Evolutionary conservation across 495 filamentous ascomycete genomes (phyloP), one percentile per base, ranked within the genome.

Genomic region (Neurospora sp.): DNA sequence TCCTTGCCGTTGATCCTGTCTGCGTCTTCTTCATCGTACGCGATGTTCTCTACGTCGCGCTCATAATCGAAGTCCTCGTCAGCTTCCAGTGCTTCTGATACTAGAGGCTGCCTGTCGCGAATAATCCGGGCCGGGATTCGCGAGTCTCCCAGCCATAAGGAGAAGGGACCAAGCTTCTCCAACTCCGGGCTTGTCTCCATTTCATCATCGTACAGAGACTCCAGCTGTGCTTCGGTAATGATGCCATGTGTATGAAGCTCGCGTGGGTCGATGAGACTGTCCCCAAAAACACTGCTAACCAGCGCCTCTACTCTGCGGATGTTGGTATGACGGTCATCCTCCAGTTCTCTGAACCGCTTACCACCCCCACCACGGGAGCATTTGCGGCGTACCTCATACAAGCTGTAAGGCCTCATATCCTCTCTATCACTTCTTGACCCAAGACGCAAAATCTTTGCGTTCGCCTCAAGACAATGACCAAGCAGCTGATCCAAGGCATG

Each of bases 401-500:
- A 79, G 0, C 89, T 94, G 10, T 89, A 86, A 5, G 84, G 80
- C 74, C 90, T 88, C 76, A 94, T 90, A 18, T 88, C 85, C 14
- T 85, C 81, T 72, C 92, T 91, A 44, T 86, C 79, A 7, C 86
- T 90, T n/a, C 93, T 87, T 7, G 90, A 89, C n/a, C 95, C 95
- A 20, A 98, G 83, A 8, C 95, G 92, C 48, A 95, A 83, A 71
- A 94, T 90, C 5, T 90, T 85, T 1, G 84, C 82, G 70, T 92
- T 92, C 70, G 90, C 90, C 2, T 83, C 72, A 1, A 91, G 84
- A 27, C 97, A 82, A 69, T 91, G 89, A 5, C 82, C 83, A 16
- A 99, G 84, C 2, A 98, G 81, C 77, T 97, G 96, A 76, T 98
- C 95, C 1, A 98, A 81, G 0, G 96, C 95, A 81, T 99, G 94